Evolutionary conservation across 148 eudicot genomes (phyloP), one percentile per base, ranked within the genome.

Genomic region (Diospyros lotus): DNA sequence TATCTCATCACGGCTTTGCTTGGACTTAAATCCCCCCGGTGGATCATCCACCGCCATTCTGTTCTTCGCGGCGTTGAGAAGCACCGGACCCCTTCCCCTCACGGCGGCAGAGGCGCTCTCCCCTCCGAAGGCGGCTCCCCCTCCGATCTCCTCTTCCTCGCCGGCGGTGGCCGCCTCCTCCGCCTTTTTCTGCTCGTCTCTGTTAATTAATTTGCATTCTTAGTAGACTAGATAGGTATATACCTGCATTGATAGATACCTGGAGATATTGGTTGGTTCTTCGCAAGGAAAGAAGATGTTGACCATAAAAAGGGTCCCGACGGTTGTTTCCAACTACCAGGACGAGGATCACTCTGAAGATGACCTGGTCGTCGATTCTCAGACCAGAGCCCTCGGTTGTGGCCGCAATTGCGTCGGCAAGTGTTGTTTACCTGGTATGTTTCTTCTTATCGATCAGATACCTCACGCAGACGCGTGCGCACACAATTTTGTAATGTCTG

Each of bases 51-150:
- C 53, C 68, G 42, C 65, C 75, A 2, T 72, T 44, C 58, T 8
- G 4, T 4, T 48, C 46, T 1, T 50, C 45, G 28, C 38, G 11
- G 43, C 6, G 2, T 56, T 58, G 74, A 79, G 42, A 59, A 72
- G 48, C 58, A 73, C 64, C 45, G 78, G 9, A 82, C 77, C 80
- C 94, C 94, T 80, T 89, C 91, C 63, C 94, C 97, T 66, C 89
- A 92, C 97, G 97, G 97, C 63, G 94, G 97, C 59, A 87, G 97
- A 82, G 97, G 97, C 9, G 94, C 97, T 63, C 88, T 87, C 54
- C 97, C 97, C 46, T 87, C 94, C 54, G 87, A 85, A 82, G 97
- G 97, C 72, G 97, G 97, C 52, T 85, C 88, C 78, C 97, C 97
- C 67, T 92, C 97, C 45, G 97, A 92, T 85, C 94, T 92, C 75